Conservation (phyloP, 2,329 filamentous ascomycete genomes). For the Cladosporium sp. region DNA sequence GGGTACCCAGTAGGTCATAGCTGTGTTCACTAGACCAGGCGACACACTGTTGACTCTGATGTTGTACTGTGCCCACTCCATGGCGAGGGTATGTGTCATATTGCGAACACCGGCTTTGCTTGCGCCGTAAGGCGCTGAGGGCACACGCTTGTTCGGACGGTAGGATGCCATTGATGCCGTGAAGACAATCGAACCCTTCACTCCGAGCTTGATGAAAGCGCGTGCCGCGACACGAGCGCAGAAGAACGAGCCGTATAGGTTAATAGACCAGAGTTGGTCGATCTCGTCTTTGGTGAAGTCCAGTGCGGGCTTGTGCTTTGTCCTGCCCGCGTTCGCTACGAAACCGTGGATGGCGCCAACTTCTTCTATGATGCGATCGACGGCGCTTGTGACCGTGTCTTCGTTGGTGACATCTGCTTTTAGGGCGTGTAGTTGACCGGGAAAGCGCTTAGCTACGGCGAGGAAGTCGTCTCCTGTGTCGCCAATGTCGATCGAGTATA, state of each 20-base stretch:
- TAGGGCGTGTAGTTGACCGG: constrained; percentile 36
- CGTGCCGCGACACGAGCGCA: constrained; percentile 38
- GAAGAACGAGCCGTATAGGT: constrained; percentile 41
- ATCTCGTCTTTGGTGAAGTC: constrained; percentile 34
- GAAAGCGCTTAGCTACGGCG: constrained; percentile 28
- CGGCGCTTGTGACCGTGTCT: constrained; percentile 25
- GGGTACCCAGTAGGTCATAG: constrained; percentile 35
- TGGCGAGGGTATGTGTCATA: constrained; percentile 57
- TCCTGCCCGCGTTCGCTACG: constrained; percentile 34
- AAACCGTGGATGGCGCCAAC: constrained; percentile 32
- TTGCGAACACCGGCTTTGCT: constrained; percentile 50
- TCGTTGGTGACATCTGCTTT: constrained; percentile 49
- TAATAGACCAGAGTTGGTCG: constrained; percentile 39
- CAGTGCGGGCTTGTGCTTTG: constrained; percentile 34
- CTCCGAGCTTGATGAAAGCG: constrained; percentile 37
- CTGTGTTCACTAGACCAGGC: constrained; percentile 54
- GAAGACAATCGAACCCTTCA: constrained; percentile 39
- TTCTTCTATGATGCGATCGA: constrained; percentile 29
- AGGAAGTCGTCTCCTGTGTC: constrained; percentile 34
- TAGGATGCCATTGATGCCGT: constrained; percentile 39
- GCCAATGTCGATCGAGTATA: constrained; percentile 37
- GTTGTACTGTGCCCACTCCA: constrained; percentile 58
- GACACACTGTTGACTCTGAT: constrained; percentile 63
- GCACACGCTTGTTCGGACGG: constrained; percentile 34
- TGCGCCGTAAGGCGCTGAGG: constrained; percentile 34